These are phyloP conservation scores for Nemania sp. DNA, from an alignment of 2,329 filamentous ascomycete genomes.

Conservation along the genomic window DNA sequence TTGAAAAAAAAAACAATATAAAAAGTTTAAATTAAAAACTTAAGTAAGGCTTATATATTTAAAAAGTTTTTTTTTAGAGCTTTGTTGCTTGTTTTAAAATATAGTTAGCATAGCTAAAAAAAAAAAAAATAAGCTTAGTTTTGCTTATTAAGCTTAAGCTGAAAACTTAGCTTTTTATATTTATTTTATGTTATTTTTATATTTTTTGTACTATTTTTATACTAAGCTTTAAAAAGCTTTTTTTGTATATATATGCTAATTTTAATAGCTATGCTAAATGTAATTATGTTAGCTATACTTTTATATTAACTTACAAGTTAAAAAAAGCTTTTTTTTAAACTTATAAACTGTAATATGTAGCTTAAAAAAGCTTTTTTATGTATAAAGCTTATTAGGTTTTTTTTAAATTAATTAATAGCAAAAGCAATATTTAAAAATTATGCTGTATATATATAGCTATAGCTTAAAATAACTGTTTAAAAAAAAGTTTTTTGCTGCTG, in stretches of 20 bases:
- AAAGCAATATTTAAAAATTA: background rate
- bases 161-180: too few relatives aligned
- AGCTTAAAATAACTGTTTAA: background rate
- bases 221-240: too few relatives aligned
- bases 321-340: slow-evolving; percentile 17
- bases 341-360: background rate
- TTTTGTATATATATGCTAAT: slow-evolving; percentile 11
- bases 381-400: background rate
- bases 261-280: slow-evolving; percentile 5
- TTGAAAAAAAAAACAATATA: too few relatives aligned
- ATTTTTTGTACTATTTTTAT: too few relatives aligned
- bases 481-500: background rate
- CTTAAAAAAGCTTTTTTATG: slow-evolving; percentile 53
- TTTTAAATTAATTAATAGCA: background rate
- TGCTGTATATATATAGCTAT: background rate
- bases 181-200: too few relatives aligned
- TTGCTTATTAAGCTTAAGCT: too few relatives aligned
- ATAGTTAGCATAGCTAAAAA: too few relatives aligned
- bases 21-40: too few relatives aligned
- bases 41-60: too few relatives aligned
- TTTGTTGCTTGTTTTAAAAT: too few relatives aligned
- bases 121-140: too few relatives aligned
- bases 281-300: slow-evolving; percentile 14
- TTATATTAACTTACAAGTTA: slow-evolving; percentile 8
- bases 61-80: too few relatives aligned